Evolutionary conservation across 78 protist genomes (phyloP).

Genomic region (Dictyostelium brefeldianum): DNA sequence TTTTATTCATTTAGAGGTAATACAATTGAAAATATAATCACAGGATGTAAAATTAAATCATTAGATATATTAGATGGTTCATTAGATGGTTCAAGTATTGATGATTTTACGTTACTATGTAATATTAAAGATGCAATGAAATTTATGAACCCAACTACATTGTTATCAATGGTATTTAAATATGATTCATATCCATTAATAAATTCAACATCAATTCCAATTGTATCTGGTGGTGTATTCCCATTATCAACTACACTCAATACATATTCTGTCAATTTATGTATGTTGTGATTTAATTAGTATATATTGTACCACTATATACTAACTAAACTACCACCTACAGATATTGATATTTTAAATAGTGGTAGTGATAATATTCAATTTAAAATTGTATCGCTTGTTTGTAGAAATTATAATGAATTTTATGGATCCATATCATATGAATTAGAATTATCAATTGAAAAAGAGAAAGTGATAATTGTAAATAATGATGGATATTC

Average conservation of each 20-base stretch:
- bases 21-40: neutral
- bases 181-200: neutral
- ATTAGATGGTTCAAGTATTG: neutral
- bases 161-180: neutral
- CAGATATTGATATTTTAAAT: constrained; percentile 20
- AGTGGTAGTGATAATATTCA: neutral
- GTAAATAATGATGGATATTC: neutral
- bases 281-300: too few species aligned
- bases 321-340: too few species aligned
- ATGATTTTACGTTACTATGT: neutral
- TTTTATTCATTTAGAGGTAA: constrained; percentile 2
- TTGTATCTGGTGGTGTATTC: neutral
- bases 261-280: too few species aligned
- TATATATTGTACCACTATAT: too few species aligned
- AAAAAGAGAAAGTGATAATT: neutral
- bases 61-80: neutral
- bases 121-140: neutral
- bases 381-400: neutral
- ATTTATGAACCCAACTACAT: neutral
- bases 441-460: neutral
- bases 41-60: neutral
- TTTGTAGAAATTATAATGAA: neutral
- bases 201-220: neutral
- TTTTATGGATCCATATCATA: neutral
- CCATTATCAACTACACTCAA: neutral